Evolutionary conservation across 2,329 filamentous ascomycete genomes (phyloP).

Genomic region (Aureobasidium sp.): DNA sequence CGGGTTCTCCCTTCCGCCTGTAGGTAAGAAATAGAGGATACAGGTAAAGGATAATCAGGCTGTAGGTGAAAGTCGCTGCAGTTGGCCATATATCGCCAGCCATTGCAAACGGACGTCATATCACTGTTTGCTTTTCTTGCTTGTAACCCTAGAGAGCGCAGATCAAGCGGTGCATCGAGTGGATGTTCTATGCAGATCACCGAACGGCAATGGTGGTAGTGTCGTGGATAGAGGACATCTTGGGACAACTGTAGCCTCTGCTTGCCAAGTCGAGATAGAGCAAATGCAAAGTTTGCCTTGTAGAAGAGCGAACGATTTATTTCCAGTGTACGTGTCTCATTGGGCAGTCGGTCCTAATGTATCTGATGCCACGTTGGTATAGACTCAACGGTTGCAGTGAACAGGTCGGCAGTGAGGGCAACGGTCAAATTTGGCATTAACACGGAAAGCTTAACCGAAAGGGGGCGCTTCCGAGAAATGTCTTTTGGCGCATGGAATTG

Average conservation of each 20-base stretch:
- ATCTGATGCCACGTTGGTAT: neutral
- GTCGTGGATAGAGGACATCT: neutral
- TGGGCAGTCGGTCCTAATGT: neutral
- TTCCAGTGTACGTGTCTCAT: neutral
- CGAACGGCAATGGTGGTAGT: neutral
- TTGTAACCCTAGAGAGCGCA: neutral
- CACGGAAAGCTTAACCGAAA: neutral
- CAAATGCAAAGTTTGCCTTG: neutral
- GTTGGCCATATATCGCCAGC: neutral
- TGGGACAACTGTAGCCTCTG: neutral
- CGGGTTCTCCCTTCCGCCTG: neutral
- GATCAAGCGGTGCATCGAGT: neutral
- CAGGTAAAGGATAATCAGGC: neutral
- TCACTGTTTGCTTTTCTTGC: neutral
- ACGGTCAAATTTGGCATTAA: neutral
- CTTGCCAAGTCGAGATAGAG: neutral
- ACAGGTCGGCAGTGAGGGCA: neutral
- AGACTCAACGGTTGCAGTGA: neutral
- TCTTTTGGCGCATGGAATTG: too few species aligned
- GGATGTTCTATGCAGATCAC: neutral
- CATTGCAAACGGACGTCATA: neutral
- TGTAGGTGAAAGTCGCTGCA: too few species aligned
- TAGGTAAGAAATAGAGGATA: neutral
- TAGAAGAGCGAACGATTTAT: neutral
- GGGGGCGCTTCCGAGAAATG: neutral